Evolutionary conservation across 305 asterid genomes (phyloP), one percentile per base, ranked within the genome.

Genomic region (Salvia sclarea): DNA sequence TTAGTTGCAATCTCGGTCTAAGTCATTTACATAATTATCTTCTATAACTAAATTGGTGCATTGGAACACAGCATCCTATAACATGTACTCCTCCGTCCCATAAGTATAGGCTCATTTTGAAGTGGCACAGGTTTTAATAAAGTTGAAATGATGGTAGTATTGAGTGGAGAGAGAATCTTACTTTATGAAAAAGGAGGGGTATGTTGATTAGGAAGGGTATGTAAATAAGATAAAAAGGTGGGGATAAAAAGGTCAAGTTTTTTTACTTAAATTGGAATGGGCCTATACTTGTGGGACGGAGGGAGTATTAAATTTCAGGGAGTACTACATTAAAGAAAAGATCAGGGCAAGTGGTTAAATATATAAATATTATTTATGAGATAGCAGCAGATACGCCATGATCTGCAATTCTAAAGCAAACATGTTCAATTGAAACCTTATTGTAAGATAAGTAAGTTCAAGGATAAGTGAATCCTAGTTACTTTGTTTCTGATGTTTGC

Each of bases 401-500:
- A 38, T 40, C 47, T 59, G 58, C 49, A 68, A 54, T 55, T 63
- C 61, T 61, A 55, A 71, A 61, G 68, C 16, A 48, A 52, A 77
- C 52, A 62, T 37, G 38, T 18, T 9, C 48, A 31, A 70, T 13
- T 14, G 24, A 50, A 38, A 56, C 60, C 53, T 61, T 55, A 24
- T 40, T 43, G 37, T 54, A 67, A 33, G 53, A 40, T 47, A 58
- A 44, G 38, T 41, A 57, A 14, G 56, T 11, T 56, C n/a, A 52
- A 25, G 45, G 64, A 62, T 53, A 24, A 47, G 7, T 24, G 1
- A 57, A 20, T 57, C 61, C 69, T 70, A 72, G 70, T 61, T 53
- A 70, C 71, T 44, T 62, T 61, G 70, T 30, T 60, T 24, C 21
- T 68, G 69, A 56, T 60, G 68, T 64, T 33, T 66, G 43, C 69